phyloP scores from a whole-genome alignment of 176 grass and related monocot genomes.

The Aegilops bicornis region DNA sequence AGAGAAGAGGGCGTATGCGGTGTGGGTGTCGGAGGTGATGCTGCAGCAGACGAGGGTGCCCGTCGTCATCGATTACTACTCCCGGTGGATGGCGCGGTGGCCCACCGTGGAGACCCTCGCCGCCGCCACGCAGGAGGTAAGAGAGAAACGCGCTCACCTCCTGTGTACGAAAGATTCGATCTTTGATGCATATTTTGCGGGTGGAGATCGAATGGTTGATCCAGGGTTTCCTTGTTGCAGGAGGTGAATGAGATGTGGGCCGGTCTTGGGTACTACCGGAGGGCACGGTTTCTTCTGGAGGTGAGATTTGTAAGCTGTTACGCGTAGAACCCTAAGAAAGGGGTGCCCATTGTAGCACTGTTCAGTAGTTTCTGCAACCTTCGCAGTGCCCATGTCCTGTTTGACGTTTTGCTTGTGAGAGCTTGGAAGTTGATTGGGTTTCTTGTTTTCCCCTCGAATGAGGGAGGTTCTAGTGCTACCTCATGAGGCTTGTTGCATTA shows the following conservation, averaged over 20 bases:
- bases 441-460: background rate
- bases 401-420: background rate
- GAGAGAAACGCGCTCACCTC: background rate
- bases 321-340: background rate
- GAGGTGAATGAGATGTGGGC: slow-evolving; percentile 99
- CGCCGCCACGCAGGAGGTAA: slow-evolving; percentile 84
- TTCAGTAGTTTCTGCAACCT: background rate
- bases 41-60: slow-evolving; percentile 95
- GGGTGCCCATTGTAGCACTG: background rate
- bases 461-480: background rate
- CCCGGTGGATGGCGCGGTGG: slow-evolving; percentile 89
- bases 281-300: slow-evolving; percentile 96
- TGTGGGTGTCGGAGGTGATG: slow-evolving; percentile 99
- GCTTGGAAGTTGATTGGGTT: background rate
- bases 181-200: background rate
- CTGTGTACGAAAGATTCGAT: background rate
- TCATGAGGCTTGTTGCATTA: background rate
- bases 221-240: slow-evolving; percentile 43
- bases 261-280: slow-evolving; percentile 89
- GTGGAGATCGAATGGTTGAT: background rate
- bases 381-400: background rate
- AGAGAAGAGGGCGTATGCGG: slow-evolving; percentile 73
- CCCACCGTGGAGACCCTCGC: slow-evolving; percentile 78
- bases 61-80: slow-evolving; percentile 80
- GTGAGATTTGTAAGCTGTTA: slow-evolving; percentile 21